Base-by-base conservation (phyloP, 208 protist genomes). In the Novymonas esmeraldas region DNA sequence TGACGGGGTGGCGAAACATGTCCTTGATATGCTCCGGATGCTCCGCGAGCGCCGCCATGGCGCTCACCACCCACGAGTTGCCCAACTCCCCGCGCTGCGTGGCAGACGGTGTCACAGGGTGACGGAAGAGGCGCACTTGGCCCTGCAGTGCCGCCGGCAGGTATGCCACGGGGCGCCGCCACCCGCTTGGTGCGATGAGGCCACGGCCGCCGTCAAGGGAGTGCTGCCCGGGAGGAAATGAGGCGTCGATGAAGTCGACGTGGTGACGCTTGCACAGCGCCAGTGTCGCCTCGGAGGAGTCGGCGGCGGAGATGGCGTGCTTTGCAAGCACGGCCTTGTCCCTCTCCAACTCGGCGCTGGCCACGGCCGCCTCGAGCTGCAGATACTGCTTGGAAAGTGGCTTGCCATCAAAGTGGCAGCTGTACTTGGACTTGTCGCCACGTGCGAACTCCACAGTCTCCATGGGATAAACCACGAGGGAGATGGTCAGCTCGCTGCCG, bases 31-130 rank as follows among this genome's bases (percentile, higher is more conserved):
- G 54, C 45, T 90, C 78, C 11, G 85, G 86, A 41, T 82, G 81
- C 73, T 94, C 83, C 6, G 92, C 85, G 20, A 92, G 56, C 24
- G 70, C 61, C 24, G 84, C 83, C 56, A 95, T 63, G 7, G 87
- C 81, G 26, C 87, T 73, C 31, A 83, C 64, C 33, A 95, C 77
- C 85, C 87, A 97, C 42, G 82, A 90, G 71, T 97, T 81, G 42
- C 89, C 90, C 6, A 95, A 61, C 29, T 91, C 82, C 16, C 90
- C 86, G 67, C 89, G 73, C 51, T 90, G 80, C 56, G 94, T 59
- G 65, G 93, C 84, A 39, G 54, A 73, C 28, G 88, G 89, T 54
- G 91, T 71, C 34, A 93, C 75, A 24, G 70, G 76, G 70, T 82
- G 84, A 49, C 85, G 85, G 54, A 94, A 94, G 26, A 90, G 66